These are phyloP conservation scores for Plasmodium coatneyi DNA, from an alignment of 169 alveolate genomes.

Conservation along the genomic window DNA sequence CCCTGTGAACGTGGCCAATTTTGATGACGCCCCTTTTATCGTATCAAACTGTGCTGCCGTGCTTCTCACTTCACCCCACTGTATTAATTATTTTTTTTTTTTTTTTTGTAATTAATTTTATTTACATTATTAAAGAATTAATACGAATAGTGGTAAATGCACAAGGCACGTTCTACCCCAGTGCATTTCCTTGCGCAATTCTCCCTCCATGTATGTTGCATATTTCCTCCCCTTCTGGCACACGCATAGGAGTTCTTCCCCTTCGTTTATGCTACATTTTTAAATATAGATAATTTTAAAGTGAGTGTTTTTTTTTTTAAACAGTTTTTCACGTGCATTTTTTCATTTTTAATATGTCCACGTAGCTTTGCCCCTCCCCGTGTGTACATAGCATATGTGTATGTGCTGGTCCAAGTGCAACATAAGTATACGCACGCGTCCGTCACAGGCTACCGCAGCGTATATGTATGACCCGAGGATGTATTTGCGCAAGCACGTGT, in stretches of 20 bases:
- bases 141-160: background rate
- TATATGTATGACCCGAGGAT: background rate
- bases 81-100: conserved; percentile 31
- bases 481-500: background rate
- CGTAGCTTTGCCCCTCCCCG: background rate
- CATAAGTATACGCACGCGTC: background rate
- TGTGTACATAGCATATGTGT: background rate
- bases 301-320: background rate
- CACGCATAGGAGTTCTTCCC: background rate
- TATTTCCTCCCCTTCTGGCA: background rate
- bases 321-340: background rate
- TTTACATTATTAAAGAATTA: conserved; percentile 19
- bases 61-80: background rate
- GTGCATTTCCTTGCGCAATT: too few species aligned
- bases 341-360: background rate
- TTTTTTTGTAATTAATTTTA: conserved; percentile 45
- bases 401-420: background rate
- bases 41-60: background rate
- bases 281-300: background rate
- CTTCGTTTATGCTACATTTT: background rate
- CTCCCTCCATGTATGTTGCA: background rate
- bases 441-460: background rate
- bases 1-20: background rate
- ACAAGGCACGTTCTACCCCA: too few species aligned
- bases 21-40: conserved; percentile 1